Conservation (phyloP, 352 stramenopile genomes). For the Phytophthora melonis region DNA sequence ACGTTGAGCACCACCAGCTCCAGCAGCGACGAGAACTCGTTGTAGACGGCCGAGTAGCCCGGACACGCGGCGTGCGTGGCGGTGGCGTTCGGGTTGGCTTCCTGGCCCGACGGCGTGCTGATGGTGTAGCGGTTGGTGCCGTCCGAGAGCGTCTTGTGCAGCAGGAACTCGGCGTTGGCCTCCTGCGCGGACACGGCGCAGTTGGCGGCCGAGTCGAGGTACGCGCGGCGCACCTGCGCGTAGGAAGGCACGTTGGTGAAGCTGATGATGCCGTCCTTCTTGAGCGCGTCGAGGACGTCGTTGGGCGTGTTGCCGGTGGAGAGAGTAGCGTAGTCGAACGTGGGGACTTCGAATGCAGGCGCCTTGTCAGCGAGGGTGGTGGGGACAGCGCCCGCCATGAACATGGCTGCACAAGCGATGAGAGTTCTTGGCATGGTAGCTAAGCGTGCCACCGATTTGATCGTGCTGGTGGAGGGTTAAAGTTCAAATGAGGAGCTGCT, state of each 20-base stretch:
- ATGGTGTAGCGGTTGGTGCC: slow-evolving; percentile 80
- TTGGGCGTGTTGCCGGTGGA: slow-evolving; percentile 38
- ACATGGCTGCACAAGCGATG: not conserved
- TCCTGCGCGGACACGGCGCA: slow-evolving; percentile 58
- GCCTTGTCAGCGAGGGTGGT: slow-evolving; percentile 33
- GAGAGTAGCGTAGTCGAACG: slow-evolving; percentile 67
- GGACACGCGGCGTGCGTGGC: slow-evolving; percentile 48
- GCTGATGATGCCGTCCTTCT: slow-evolving; percentile 74
- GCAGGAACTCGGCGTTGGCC: slow-evolving; percentile 50
- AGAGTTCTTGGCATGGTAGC: not conserved
- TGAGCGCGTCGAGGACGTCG: slow-evolving; percentile 60
- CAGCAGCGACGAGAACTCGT: slow-evolving; percentile 52
- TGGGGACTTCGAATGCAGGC: slow-evolving; percentile 55
- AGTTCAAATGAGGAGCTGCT: not conserved
- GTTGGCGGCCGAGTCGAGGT: slow-evolving; percentile 54
- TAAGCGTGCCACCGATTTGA: not conserved
- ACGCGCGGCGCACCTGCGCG: slow-evolving; percentile 46
- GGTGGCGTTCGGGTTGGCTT: slow-evolving; percentile 37
- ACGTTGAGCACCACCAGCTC: slow-evolving; percentile 59
- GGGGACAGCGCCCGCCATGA: slow-evolving; percentile 19
- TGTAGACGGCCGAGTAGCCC: slow-evolving; percentile 50
- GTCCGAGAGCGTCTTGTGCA: slow-evolving; percentile 67
- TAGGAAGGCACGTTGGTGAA: slow-evolving; percentile 72
- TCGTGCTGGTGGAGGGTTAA: not conserved
- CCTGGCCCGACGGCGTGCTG: slow-evolving; percentile 58